Evolutionary conservation across 352 stramenopile species (phyloP).

Genomic region (Pythium rhizo-oryzae): DNA sequence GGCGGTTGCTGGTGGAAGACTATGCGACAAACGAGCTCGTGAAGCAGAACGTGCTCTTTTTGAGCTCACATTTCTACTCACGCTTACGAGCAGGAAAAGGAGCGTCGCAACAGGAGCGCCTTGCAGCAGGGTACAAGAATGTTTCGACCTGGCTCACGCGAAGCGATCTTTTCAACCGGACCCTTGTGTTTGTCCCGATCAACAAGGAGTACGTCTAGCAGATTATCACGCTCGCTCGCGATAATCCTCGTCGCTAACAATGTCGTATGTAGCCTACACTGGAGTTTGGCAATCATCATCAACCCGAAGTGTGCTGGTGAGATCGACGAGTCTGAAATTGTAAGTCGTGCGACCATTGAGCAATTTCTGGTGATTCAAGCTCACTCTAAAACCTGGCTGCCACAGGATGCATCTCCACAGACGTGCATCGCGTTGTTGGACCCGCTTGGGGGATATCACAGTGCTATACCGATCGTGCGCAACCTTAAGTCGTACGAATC

Average conservation of each 20-base stretch:
- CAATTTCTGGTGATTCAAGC: no score
- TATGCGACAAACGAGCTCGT: slow-evolving; percentile 42
- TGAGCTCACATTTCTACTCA: slow-evolving; percentile 84
- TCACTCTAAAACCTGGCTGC: background rate
- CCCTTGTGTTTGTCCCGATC: slow-evolving; percentile 86
- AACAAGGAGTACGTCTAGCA: slow-evolving; percentile 70
- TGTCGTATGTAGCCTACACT: slow-evolving; percentile 58
- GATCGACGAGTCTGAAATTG: slow-evolving; percentile 35
- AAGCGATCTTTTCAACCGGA: slow-evolving; percentile 70
- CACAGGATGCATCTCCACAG: slow-evolving; percentile 5
- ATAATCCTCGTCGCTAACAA: background rate
- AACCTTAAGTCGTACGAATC: slow-evolving; percentile 56
- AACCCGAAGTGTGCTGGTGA: slow-evolving; percentile 54
- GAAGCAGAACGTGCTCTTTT: slow-evolving; percentile 75
- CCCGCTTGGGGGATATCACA: slow-evolving; percentile 74
- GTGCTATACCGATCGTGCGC: slow-evolving; percentile 52
- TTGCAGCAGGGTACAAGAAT: slow-evolving; percentile 75
- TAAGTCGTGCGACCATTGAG: slow-evolving; percentile 8
- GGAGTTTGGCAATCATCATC: slow-evolving; percentile 81
- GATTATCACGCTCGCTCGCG: background rate
- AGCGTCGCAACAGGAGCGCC: slow-evolving; percentile 28
- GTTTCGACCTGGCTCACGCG: slow-evolving; percentile 73
- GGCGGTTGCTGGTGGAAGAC: slow-evolving; percentile 59
- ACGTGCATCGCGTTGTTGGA: slow-evolving; percentile 72
- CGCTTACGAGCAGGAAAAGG: slow-evolving; percentile 55